Evolutionary conservation across 805 yeast species (phyloP).

Genomic region (Candida insectorum): DNA sequence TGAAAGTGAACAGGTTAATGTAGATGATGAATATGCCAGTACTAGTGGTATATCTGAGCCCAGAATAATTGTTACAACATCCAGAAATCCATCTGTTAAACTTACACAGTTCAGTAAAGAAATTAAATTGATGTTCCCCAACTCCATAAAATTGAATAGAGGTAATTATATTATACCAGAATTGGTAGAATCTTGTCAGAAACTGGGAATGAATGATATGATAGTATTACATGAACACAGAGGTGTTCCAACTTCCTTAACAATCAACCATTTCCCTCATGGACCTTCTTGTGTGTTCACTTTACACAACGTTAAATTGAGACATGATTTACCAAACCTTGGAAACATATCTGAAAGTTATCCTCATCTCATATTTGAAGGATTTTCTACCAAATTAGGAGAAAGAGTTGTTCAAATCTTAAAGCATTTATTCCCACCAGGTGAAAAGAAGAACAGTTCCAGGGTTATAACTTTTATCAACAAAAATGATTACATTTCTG

Average conservation of each 20-base stretch:
- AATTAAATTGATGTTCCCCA: slow-evolving; percentile 83
- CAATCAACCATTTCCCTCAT: slow-evolving; percentile 93
- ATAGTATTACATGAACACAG: slow-evolving; percentile 91
- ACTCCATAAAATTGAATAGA: slow-evolving; percentile 83
- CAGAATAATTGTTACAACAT: slow-evolving; percentile 85
- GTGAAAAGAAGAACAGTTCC: slow-evolving; percentile 85
- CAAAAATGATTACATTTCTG: slow-evolving; percentile 86
- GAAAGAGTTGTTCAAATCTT: slow-evolving; percentile 74
- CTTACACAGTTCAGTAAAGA: slow-evolving; percentile 92
- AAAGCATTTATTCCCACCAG: slow-evolving; percentile 93
- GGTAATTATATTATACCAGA: slow-evolving; percentile 89
- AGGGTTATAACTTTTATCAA: slow-evolving; percentile 93
- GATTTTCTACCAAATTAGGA: slow-evolving; percentile 79
- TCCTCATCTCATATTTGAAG: slow-evolving; percentile 92
- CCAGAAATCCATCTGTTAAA: slow-evolving; percentile 84
- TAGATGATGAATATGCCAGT: slow-evolving; percentile 91
- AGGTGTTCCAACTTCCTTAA: slow-evolving; percentile 94
- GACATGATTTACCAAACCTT: slow-evolving; percentile 84
- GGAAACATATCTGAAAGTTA: slow-evolving; percentile 90
- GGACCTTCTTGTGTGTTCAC: slow-evolving; percentile 97
- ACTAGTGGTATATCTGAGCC: slow-evolving; percentile 89
- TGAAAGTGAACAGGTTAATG: slow-evolving; percentile 63
- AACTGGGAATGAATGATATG: slow-evolving; percentile 79
- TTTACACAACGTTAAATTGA: slow-evolving; percentile 85
- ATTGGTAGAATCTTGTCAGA: slow-evolving; percentile 76